Percentiles rank a stretch among this genome's conserved stretches.
phyloP scores from a whole-genome alignment of 1,284 basidiomycete species.

The Puccinia triticina region DNA sequence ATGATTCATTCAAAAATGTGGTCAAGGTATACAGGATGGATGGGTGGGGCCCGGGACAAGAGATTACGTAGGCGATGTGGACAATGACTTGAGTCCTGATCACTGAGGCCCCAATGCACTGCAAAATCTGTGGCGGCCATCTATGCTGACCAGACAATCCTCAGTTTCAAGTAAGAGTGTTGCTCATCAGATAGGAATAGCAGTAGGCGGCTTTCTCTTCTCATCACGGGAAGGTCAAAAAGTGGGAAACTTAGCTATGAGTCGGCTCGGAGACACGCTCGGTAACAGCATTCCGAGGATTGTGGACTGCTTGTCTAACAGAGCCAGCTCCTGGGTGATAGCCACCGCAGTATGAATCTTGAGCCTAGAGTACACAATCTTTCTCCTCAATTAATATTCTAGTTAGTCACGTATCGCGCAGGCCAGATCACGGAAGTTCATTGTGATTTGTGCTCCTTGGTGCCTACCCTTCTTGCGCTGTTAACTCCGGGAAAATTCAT shows the following conservation, averaged over 20 bases:
- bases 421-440: background rate
- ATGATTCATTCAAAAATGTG: background rate
- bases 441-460: background rate
- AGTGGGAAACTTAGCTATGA: background rate
- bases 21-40: background rate
- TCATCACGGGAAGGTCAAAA: background rate
- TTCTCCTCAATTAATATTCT: background rate
- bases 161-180: too few relatives aligned
- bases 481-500: background rate
- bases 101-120: too few relatives aligned
- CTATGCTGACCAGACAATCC: too few relatives aligned
- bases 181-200: too few relatives aligned
- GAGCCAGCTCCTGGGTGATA: background rate
- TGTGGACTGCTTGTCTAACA: background rate
- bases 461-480: background rate
- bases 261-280: background rate
- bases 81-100: too few relatives aligned
- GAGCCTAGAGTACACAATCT: background rate
- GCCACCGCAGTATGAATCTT: background rate
- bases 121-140: too few relatives aligned
- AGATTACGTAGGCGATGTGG: too few relatives aligned
- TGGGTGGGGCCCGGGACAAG: background rate
- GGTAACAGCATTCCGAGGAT: background rate
- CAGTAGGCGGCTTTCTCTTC: background rate
- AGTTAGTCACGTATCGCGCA: background rate